Conservation (phyloP, 78 protist species). For the Chrysochromulina tobinii region DNA sequence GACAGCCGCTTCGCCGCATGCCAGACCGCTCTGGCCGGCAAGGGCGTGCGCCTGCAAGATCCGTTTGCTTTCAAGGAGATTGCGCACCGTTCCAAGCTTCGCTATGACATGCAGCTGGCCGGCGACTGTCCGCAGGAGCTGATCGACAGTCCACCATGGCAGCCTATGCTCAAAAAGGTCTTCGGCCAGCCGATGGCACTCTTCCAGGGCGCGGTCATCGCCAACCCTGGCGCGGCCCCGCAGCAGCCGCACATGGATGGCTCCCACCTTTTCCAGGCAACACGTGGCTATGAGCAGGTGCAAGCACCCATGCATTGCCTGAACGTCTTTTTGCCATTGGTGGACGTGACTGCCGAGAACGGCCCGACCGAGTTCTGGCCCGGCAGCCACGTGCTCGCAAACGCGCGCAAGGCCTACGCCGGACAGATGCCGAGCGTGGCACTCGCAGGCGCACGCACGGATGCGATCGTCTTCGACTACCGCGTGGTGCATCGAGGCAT, state of each 20-base stretch:
- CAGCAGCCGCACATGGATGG: conserved; percentile 18
- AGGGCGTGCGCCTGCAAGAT: neutral
- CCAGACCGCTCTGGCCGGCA: too few relatives aligned
- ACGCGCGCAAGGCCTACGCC: neutral
- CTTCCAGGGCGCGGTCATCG: neutral
- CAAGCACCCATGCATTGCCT: neutral
- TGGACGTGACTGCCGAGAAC: neutral
- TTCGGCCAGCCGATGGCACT: too few relatives aligned
- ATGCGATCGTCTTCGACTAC: neutral
- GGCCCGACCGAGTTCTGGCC: conserved; percentile 13
- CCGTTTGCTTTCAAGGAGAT: neutral
- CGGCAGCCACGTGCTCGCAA: neutral
- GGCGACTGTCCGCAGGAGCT: neutral
- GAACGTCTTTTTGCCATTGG: neutral
- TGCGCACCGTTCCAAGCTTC: neutral
- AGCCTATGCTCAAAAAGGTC: neutral
- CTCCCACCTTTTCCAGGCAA: neutral
- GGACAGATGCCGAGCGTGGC: neutral
- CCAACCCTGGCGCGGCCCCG: neutral
- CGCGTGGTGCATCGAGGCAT: neutral
- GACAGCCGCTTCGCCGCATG: too few relatives aligned
- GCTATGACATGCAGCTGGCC: neutral
- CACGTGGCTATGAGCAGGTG: neutral
- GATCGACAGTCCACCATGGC: neutral
- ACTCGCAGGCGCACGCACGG: neutral